Percentiles rank a stretch among this genome's conserved stretches.
Evolutionary conservation across 768 basidiomycete genomes (phyloP).

Genomic region (Lentinus tigrinus): DNA sequence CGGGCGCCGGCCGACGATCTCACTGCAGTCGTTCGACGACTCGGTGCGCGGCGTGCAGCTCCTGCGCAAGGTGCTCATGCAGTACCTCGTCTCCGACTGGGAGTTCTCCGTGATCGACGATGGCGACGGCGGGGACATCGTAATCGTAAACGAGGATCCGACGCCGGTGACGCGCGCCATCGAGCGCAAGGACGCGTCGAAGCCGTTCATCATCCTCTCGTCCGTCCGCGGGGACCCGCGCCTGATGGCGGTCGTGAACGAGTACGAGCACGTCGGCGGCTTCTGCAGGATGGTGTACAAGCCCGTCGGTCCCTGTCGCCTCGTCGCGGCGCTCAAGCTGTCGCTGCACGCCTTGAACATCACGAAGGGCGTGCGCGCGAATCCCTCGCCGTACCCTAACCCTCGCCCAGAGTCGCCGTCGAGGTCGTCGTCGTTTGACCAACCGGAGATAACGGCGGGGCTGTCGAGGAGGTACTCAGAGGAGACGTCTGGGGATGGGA

Average conservation of each 20-base stretch:
- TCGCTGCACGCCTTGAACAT: conserved; percentile 58
- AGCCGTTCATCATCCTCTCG: conserved; percentile 76
- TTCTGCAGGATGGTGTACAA: conserved; percentile 90
- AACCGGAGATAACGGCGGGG: neutral
- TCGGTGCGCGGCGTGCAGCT: conserved; percentile 66
- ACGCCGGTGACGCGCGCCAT: conserved; percentile 56
- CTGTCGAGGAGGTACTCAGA: conserved; percentile 49
- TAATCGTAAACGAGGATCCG: conserved; percentile 80
- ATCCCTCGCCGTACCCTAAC: conserved; percentile 2
- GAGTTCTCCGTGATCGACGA: conserved; percentile 52
- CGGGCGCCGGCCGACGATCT: conserved; percentile 48
- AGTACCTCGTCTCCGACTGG: conserved; percentile 79
- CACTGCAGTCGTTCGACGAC: conserved; percentile 70
- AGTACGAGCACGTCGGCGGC: conserved; percentile 80
- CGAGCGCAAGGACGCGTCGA: conserved; percentile 50
- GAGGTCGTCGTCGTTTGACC: conserved; percentile 5
- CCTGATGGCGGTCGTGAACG: conserved; percentile 59
- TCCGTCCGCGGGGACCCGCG: conserved; percentile 64
- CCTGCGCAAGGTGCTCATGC: conserved; percentile 56
- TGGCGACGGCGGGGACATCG: conserved; percentile 60
- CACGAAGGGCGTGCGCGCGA: conserved; percentile 33
- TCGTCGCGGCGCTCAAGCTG: conserved; percentile 65
- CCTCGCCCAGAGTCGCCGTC: conserved; percentile 1
- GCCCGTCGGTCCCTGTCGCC: conserved; percentile 79
- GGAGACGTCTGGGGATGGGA: conserved; percentile 25